Percentiles rank a stretch among this genome's conserved stretches.
phyloP scores from a whole-genome alignment of 768 basidiomycete species.

The Lentinula raphanica region DNA sequence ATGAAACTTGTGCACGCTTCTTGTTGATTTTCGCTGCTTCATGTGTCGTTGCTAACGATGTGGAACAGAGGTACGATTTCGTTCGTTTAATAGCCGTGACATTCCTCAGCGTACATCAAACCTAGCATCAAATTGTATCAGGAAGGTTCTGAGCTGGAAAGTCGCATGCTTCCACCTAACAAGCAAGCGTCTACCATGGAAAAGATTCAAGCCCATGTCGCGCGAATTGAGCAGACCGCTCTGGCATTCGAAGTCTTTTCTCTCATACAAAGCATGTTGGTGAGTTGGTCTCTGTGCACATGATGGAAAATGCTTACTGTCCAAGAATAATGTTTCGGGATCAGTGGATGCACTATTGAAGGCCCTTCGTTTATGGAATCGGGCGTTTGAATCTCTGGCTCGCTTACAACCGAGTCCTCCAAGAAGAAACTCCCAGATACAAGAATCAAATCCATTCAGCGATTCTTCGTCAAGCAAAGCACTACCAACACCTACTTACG shows the following conservation, averaged over 20 bases:
- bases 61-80: slow-evolving; percentile 46
- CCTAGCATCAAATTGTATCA: slow-evolving; percentile 47
- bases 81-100: background rate
- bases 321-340: slow-evolving; percentile 55
- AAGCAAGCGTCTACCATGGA: slow-evolving; percentile 46
- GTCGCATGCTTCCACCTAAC: slow-evolving; percentile 34
- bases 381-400: slow-evolving; percentile 63
- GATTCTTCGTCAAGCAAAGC: slow-evolving; percentile 40
- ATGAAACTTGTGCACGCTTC: slow-evolving; percentile 49
- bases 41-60: slow-evolving; percentile 54
- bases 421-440: slow-evolving; percentile 19
- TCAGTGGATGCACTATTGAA: slow-evolving; percentile 59
- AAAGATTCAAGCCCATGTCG: slow-evolving; percentile 55
- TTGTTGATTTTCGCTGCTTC: slow-evolving; percentile 64
- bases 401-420: slow-evolving; percentile 44
- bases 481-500: background rate
- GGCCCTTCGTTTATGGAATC: slow-evolving; percentile 74
- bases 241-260: slow-evolving; percentile 67
- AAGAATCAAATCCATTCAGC: slow-evolving; percentile 57
- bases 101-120: background rate
- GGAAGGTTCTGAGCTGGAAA: slow-evolving; percentile 52
- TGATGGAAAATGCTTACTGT: background rate
- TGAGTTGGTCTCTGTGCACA: slow-evolving; percentile 22
- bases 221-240: slow-evolving; percentile 62
- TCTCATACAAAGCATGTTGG: slow-evolving; percentile 62